These are phyloP conservation scores for Macadamia integrifolia DNA, from an alignment of 164 flowering plant species.

Conservation along the genomic window DNA sequence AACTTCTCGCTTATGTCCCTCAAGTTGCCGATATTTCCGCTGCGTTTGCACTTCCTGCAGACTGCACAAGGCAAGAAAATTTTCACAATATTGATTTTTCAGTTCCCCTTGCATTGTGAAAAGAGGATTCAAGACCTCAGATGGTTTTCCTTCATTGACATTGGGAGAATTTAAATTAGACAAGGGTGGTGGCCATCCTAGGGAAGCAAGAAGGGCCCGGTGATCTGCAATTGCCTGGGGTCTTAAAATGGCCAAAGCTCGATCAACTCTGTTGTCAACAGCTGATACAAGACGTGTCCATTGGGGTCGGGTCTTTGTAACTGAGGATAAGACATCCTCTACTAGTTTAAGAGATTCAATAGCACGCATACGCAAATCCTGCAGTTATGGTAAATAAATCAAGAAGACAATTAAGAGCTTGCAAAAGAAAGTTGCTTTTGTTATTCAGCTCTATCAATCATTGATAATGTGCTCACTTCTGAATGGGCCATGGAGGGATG, in stretches of 20 bases:
- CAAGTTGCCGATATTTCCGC: slow-evolving; percentile 77
- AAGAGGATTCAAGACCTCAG: slow-evolving; percentile 58
- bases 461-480: slow-evolving; percentile 43
- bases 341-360: slow-evolving; percentile 48
- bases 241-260: slow-evolving; percentile 82
- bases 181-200: slow-evolving; percentile 96
- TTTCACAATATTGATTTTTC: slow-evolving; percentile 67
- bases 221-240: slow-evolving; percentile 96
- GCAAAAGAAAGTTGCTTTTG: background rate
- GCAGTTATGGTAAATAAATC: slow-evolving; percentile 15
- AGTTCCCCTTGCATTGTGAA: slow-evolving; percentile 79
- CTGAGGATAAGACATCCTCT: slow-evolving; percentile 60
- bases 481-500: slow-evolving; percentile 26
- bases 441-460: slow-evolving; percentile 1
- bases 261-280: slow-evolving; percentile 91
- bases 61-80: slow-evolving; percentile 74
- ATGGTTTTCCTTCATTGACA: slow-evolving; percentile 32
- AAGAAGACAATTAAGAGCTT: background rate
- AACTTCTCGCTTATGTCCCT: slow-evolving; percentile 44
- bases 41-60: slow-evolving; percentile 76
- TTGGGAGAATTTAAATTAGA: slow-evolving; percentile 41
- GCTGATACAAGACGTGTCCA: slow-evolving; percentile 79
- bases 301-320: slow-evolving; percentile 59
- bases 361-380: slow-evolving; percentile 63
- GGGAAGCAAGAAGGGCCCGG: slow-evolving; percentile 72